Base-by-base conservation (phyloP, 257 asterid species). In the Jacaranda copaia region DNA sequence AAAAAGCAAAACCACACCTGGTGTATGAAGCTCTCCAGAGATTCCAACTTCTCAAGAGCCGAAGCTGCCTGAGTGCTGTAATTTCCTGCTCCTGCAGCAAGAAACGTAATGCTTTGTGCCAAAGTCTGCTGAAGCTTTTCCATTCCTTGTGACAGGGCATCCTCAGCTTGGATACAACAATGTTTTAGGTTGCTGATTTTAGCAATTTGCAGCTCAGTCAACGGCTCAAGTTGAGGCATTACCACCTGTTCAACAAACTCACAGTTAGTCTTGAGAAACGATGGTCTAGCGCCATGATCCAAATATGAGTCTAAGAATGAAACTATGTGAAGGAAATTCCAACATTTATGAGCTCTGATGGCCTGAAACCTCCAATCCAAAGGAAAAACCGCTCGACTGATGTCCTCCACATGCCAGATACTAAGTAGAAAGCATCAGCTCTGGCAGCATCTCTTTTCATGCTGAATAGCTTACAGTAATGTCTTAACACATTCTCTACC, bases 281-380 rank as follows among this genome's bases (percentile, higher is more conserved):
- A 16, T 9, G 57, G 4, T 18, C 19, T 45, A 7, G 51, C 7
- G 51, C 51, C 13, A 45, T 8, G 51, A 45, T 45, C 32, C 7
- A 8, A 4, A 42, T 4, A 42, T 42, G 8, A 25, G 45, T 12
- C 40, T 5, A 11, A 11, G 43, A 25, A 42, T 64, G 52, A 15
- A 43, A 60, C 66, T 48, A 42, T 42, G 8, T 42, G 8, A 42
- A 42, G 5, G 3, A 35, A 67, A 38, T 48, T 55, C 68, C 73
- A 81, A 96, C 98, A 19, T 83, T 93, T 15, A 96, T 89, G 85
- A 96, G 91, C 77, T 92, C 96, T 9, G 98, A 96, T 16, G 99
- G 98, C 3, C 89, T 81, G 79, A 89, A 93, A n/a, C 99, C 99
- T 73, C 99, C 98, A 43, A 96, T 87, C 99, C 98, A 96, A 2